A percentile compares a stretch with the other conserved stretches of the same genome.
phyloP scores from a whole-genome alignment of 352 stramenopile species.

The Globisporangium spinosum region DNA sequence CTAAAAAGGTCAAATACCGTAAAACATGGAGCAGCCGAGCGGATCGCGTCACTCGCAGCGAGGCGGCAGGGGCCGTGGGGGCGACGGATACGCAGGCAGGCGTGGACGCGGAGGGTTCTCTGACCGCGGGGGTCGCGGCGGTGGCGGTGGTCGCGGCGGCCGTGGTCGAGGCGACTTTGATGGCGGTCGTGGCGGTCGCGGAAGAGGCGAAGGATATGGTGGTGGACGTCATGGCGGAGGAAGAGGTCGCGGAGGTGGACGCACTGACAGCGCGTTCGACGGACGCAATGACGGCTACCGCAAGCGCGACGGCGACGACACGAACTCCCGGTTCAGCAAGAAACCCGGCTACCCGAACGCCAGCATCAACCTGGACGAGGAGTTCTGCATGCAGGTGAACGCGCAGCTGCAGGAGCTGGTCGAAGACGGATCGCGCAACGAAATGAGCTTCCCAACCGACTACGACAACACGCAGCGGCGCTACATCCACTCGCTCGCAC shows the following conservation, averaged over 20 bases:
- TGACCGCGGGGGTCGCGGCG: not conserved
- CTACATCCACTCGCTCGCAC: constrained; percentile 78
- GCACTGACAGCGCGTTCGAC: not conserved
- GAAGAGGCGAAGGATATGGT: constrained; percentile 1
- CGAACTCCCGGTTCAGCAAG: constrained; percentile 8
- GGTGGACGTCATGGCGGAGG: constrained; percentile 1
- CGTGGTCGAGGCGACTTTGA: constrained; percentile 15
- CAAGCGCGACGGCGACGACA: constrained; percentile 10
- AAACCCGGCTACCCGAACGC: constrained; percentile 10
- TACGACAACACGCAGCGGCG: constrained; percentile 75
- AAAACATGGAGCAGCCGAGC: constrained; percentile 4
- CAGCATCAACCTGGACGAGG: constrained; percentile 53
- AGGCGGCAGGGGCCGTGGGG: not conserved
- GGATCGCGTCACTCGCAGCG: constrained; percentile 9
- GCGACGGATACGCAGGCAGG: constrained; percentile 4
- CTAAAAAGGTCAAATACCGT: not conserved
- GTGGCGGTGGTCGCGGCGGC: not conserved
- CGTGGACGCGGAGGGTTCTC: constrained; percentile 2
- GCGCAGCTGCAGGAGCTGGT: constrained; percentile 56
- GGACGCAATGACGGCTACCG: not conserved
- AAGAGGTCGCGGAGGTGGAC: not conserved
- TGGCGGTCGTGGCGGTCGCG: constrained; percentile 13
- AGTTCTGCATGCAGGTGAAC: constrained; percentile 69
- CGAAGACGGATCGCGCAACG: constrained; percentile 46
- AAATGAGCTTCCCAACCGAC: constrained; percentile 64